Conservation (phyloP, 2,329 filamentous ascomycete genomes). For the Hymenoscyphus scutula region DNA sequence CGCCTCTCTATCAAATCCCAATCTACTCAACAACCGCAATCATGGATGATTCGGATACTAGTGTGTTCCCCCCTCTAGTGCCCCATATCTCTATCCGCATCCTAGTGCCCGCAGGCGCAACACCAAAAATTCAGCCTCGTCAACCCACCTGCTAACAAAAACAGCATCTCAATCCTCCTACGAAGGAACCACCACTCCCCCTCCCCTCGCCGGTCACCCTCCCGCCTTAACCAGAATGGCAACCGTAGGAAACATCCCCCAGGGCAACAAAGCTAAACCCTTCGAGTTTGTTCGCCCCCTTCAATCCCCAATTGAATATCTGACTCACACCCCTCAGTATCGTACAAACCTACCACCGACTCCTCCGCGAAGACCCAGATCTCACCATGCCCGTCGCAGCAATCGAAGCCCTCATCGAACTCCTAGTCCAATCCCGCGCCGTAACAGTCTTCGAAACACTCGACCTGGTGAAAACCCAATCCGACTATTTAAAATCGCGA, state of each 20-base stretch:
- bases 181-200: constrained; percentile 34
- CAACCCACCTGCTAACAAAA: constrained; percentile 13
- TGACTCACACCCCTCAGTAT: constrained; percentile 43
- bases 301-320: constrained; percentile 11
- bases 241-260: constrained; percentile 30
- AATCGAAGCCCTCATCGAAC: constrained; percentile 85
- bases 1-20: background rate
- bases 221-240: constrained; percentile 34
- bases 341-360: constrained; percentile 61
- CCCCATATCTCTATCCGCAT: background rate
- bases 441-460: constrained; percentile 94
- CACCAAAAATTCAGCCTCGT: constrained; percentile 16
- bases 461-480: constrained; percentile 76
- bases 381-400: constrained; percentile 95
- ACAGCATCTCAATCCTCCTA: constrained; percentile 23
- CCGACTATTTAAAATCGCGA: constrained; percentile 70
- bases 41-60: constrained; percentile 13
- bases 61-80: constrained; percentile 7
- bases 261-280: constrained; percentile 21
- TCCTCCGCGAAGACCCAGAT: constrained; percentile 69
- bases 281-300: constrained; percentile 31
- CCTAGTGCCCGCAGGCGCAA: constrained; percentile 9
- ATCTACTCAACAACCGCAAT: background rate
- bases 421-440: constrained; percentile 75
- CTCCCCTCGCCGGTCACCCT: constrained; percentile 30